Percentiles rank a stretch among this genome's conserved stretches.
Conservation (phyloP, 2,329 filamentous ascomycete species). For the Colletotrichum incanum region DNA sequence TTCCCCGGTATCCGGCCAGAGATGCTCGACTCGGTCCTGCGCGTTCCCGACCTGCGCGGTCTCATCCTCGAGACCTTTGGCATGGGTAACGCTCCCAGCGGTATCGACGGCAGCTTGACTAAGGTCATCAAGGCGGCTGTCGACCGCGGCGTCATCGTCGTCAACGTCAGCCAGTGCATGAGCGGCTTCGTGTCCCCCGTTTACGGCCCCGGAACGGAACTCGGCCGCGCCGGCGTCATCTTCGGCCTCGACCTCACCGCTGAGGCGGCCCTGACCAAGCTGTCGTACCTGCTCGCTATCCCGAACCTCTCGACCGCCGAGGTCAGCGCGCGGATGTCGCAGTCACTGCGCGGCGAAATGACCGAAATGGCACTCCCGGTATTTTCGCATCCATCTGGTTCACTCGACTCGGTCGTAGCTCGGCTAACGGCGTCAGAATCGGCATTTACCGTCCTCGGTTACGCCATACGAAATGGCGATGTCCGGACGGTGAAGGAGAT, state of each 20-base stretch:
- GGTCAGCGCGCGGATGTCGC: slow-evolving; percentile 80
- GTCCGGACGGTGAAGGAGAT: slow-evolving; percentile 76
- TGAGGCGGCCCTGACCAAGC: slow-evolving; percentile 91
- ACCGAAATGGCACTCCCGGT: slow-evolving; percentile 81
- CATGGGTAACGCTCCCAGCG: slow-evolving; percentile 91
- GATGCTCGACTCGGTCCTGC: slow-evolving; percentile 90
- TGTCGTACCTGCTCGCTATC: slow-evolving; percentile 85
- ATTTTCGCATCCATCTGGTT: slow-evolving; percentile 81
- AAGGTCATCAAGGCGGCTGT: slow-evolving; percentile 85
- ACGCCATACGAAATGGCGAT: slow-evolving; percentile 83
- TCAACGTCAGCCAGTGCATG: slow-evolving; percentile 93
- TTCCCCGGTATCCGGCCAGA: slow-evolving; percentile 95
- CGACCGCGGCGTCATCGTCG: slow-evolving; percentile 84
- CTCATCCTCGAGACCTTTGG: slow-evolving; percentile 94
- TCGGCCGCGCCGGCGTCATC: slow-evolving; percentile 88
- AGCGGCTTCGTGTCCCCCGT: slow-evolving; percentile 83
- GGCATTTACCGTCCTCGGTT: slow-evolving; percentile 83
- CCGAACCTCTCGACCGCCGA: slow-evolving; percentile 76
- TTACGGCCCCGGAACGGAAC: slow-evolving; percentile 83
- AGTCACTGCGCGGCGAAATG: slow-evolving; percentile 86
- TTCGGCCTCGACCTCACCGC: slow-evolving; percentile 92
- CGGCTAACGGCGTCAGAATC: slow-evolving; percentile 67
- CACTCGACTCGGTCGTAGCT: slow-evolving; percentile 58
- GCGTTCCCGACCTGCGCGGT: slow-evolving; percentile 82
- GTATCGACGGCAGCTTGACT: slow-evolving; percentile 83